Evolutionary conservation across 2,329 filamentous ascomycete genomes (phyloP).

Genomic region (Scedosporium aurantiacum): DNA sequence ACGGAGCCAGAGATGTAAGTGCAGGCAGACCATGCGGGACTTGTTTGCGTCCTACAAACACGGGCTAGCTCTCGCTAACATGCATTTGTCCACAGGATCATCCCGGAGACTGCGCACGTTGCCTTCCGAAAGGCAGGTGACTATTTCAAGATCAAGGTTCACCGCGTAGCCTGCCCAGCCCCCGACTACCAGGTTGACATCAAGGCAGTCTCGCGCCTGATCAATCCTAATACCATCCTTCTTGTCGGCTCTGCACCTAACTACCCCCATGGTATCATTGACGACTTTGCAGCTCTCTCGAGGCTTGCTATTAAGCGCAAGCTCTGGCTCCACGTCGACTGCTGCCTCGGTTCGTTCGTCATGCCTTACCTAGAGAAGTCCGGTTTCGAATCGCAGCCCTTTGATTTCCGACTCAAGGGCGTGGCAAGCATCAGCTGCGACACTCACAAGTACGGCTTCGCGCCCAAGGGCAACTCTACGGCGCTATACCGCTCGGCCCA

Average conservation of each 20-base stretch:
- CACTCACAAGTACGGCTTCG: conserved; percentile 98
- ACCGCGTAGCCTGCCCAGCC: conserved; percentile 77
- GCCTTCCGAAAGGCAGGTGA: conserved; percentile 91
- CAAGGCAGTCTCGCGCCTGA: conserved; percentile 64
- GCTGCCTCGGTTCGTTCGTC: conserved; percentile 92
- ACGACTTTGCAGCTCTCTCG: conserved; percentile 80
- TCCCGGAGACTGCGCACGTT: conserved; percentile 88
- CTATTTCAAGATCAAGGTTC: conserved; percentile 95
- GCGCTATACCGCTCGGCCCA: conserved; percentile 75
- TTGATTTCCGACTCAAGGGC: conserved; percentile 89
- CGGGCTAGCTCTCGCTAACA: conserved; percentile 9
- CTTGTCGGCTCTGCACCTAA: conserved; percentile 93
- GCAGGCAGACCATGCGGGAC: background rate
- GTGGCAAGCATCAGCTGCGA: conserved; percentile 95
- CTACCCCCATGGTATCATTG: conserved; percentile 96
- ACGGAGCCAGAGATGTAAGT: conserved; percentile 88
- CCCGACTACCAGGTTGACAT: conserved; percentile 78
- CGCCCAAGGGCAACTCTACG: conserved; percentile 92
- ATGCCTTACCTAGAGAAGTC: conserved; percentile 84
- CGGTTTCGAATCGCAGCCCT: conserved; percentile 79
- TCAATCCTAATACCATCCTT: conserved; percentile 89
- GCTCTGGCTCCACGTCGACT: conserved; percentile 89
- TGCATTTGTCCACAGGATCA: conserved; percentile 49
- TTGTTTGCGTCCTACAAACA: background rate
- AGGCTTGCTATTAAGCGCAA: conserved; percentile 69